Evolutionary conservation across 495 filamentous ascomycete species (phyloP).

Genomic region (Xylaria palmicola): DNA sequence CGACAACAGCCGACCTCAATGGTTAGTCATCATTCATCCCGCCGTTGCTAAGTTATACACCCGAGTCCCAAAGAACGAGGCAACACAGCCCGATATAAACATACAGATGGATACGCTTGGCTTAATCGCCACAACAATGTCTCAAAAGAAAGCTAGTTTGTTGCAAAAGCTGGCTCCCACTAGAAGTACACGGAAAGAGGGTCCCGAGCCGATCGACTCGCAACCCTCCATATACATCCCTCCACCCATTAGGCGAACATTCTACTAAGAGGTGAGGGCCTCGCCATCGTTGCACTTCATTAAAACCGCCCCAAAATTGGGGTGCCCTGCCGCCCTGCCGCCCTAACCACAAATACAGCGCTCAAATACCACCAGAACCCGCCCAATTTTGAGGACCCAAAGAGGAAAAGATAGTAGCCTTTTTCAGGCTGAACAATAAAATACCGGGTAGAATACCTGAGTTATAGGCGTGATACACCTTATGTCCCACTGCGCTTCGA

Average conservation of each 20-base stretch:
- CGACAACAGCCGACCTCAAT: no score
- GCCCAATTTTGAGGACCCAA: background rate
- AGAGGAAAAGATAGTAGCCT: background rate
- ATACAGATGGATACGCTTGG: no score
- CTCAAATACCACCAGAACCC: background rate
- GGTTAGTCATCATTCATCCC: no score
- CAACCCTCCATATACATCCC: background rate
- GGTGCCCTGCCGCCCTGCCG: no score
- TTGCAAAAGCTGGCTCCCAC: background rate
- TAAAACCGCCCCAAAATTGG: no score
- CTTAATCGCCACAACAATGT: no score
- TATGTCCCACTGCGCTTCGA: background rate
- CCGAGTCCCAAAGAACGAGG: no score
- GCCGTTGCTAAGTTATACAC: no score
- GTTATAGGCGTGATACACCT: no score
- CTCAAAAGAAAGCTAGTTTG: background rate
- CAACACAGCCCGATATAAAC: no score
- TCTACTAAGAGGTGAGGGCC: background rate
- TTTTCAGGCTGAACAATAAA: background rate
- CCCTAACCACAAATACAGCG: background rate
- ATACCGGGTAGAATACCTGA: no score
- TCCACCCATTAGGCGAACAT: background rate
- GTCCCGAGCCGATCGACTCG: background rate
- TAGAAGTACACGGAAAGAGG: background rate
- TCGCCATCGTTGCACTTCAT: conserved; percentile 13